Base-by-base conservation (phyloP, 192 early-diverging fungal species). In the Coemansia sp. region DNA sequence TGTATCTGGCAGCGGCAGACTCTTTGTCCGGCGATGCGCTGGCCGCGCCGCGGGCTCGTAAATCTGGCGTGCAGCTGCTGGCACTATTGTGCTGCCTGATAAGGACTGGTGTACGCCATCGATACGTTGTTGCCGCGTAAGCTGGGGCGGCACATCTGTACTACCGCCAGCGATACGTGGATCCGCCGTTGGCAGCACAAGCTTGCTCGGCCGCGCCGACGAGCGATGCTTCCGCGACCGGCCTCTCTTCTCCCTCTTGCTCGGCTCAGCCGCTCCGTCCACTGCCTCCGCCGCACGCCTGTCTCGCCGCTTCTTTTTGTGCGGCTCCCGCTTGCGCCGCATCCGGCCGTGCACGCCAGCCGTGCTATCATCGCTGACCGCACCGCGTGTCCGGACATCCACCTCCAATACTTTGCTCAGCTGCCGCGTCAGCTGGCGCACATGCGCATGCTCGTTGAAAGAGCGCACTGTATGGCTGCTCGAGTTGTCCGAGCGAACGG, bases 221-320 rank as follows among this genome's bases (percentile, higher is more conserved):
- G n/a, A 38, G 11, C 35, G 35, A 5, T n/a, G 35, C 35, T 38
- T 38, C n/a, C 12, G 11, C 35, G n/a, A 38, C 2, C 35, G 5
- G 11, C 35, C 35, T 5, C 11, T 10, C n/a, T 38, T 38, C 12
- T 16, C n/a, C n/a, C n/a, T 38, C 35, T 38, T 16, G 8, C n/a
- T 16, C n/a, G 35, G 35, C 35, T n/a, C 35, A 38, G 35, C 11
- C n/a, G n/a, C n/a, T n/a, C n/a, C n/a, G n/a, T 16, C 35, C 35
- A 38, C 35, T 9, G 35, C 35, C 35, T 38, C 35, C 11, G n/a
- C n/a, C n/a, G n/a, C n/a, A n/a, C n/a, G n/a, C n/a, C n/a, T n/a
- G n/a, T n/a, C n/a, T 38, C 35, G 35, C 35, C 35, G 35, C 8
- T 50, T 50, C 48, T 50, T 50, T 50, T 28, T 50, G 5, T 27